A percentile compares a stretch with the other conserved stretches of the same genome.
phyloP scores from a whole-genome alignment of 2,329 filamentous ascomycete genomes.

The Purpureocillium lavendulum region DNA sequence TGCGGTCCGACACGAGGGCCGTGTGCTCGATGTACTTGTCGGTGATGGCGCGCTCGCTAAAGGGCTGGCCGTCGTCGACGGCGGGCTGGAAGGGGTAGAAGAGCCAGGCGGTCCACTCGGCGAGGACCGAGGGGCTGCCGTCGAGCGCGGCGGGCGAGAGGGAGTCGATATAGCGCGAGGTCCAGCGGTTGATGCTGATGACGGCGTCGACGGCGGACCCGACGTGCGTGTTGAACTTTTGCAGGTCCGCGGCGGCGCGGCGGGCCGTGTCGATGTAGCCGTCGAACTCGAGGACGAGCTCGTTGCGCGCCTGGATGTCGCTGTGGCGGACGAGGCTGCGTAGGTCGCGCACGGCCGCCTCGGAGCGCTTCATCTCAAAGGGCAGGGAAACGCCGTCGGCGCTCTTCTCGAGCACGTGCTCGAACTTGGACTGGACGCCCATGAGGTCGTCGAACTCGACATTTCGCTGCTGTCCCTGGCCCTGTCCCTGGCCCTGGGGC shows the following conservation, averaged over 20 bases:
- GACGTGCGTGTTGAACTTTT: conserved; percentile 69
- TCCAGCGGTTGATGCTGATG: conserved; percentile 69
- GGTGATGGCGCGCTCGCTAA: conserved; percentile 49
- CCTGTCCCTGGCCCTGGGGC: conserved; percentile 13
- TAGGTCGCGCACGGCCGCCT: conserved; percentile 66
- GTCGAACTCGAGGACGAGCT: conserved; percentile 68
- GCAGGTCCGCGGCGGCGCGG: conserved; percentile 56
- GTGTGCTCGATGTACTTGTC: conserved; percentile 72
- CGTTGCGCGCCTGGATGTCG: conserved; percentile 55
- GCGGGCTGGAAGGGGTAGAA: conserved; percentile 57
- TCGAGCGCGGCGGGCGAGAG: conserved; percentile 33
- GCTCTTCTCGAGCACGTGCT: conserved; percentile 62
- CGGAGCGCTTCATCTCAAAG: conserved; percentile 70
- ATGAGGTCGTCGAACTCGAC: conserved; percentile 71
- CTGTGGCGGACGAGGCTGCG: conserved; percentile 65
- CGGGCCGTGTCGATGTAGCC: conserved; percentile 65
- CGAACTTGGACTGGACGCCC: conserved; percentile 65
- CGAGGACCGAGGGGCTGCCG: conserved; percentile 26
- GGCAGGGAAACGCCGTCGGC: conserved; percentile 60
- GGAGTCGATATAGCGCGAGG: conserved; percentile 57
- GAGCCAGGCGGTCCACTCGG: conserved; percentile 31
- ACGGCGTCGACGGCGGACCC: conserved; percentile 67
- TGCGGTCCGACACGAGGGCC: conserved; percentile 59
- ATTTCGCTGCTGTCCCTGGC: conserved; percentile 1
- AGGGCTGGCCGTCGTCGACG: conserved; percentile 23